Conservation (phyloP, 1,284 basidiomycete genomes). For the Vanrija sp. region DNA sequence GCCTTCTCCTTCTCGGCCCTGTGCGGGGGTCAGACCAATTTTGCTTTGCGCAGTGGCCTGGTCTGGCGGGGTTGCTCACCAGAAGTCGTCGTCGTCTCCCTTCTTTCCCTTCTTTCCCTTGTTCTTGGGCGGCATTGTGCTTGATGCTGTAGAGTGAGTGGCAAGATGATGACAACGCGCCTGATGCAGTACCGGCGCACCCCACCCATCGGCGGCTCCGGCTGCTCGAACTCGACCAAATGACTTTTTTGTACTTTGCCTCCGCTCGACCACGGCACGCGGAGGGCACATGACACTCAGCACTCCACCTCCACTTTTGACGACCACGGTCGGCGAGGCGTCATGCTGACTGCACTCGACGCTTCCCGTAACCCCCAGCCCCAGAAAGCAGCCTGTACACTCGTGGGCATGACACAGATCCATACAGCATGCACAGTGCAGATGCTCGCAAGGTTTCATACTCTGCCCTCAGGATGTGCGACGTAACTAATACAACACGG, state of each 20-base stretch:
- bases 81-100: slow-evolving; percentile 63
- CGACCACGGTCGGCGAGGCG: no score
- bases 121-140: slow-evolving; percentile 75
- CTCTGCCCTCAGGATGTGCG: no score
- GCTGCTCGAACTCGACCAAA: not conserved
- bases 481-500: no score
- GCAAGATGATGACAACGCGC: slow-evolving; percentile 4
- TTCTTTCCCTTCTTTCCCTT: slow-evolving; percentile 84
- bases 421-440: no score
- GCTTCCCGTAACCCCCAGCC: no score
- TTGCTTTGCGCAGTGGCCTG: not conserved
- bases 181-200: no score
- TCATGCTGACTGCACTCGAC: no score
- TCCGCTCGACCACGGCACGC: not conserved
- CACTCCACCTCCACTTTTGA: no score
- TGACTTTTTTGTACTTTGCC: slow-evolving; percentile 1
- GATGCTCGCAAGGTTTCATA: no score
- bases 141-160: slow-evolving; percentile 4
- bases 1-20: slow-evolving; percentile 46
- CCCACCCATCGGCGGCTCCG: no score
- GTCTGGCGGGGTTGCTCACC: slow-evolving; percentile 57
- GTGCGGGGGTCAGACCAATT: slow-evolving; percentile 7
- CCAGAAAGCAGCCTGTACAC: no score
- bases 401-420: no score
- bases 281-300: not conserved